phyloP scores from a whole-genome alignment of 805 yeast species.

The Candida dajiaensis region DNA sequence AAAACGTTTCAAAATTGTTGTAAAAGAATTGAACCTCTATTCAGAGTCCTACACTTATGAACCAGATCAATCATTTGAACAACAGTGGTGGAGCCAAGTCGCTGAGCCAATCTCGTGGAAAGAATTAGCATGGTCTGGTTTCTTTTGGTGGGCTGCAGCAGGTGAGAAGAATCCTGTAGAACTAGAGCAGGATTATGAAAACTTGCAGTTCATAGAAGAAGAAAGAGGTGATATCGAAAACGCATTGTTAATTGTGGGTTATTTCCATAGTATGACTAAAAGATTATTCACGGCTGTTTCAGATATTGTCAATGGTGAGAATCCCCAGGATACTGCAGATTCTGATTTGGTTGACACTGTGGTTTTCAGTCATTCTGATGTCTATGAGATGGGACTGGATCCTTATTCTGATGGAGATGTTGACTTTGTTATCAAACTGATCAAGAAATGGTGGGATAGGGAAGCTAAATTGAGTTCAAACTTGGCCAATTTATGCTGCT shows the following conservation, averaged over 20 bases:
- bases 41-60: not conserved
- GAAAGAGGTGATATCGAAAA: conserved; percentile 19
- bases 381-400: conserved; percentile 54
- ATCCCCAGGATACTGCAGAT: conserved; percentile 7
- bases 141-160: conserved; percentile 86
- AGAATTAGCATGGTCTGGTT: conserved; percentile 60
- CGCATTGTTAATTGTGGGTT: conserved; percentile 36
- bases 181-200: conserved; percentile 36
- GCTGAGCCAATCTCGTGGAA: conserved; percentile 49
- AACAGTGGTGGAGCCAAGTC: conserved; percentile 39
- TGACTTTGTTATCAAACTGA: conserved; percentile 37
- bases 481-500: conserved; percentile 30
- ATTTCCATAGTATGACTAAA: conserved; percentile 44
- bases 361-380: conserved; percentile 38
- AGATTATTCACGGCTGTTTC: conserved; percentile 34
- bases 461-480: conserved; percentile 36
- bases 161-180: conserved; percentile 48
- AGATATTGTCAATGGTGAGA: conserved; percentile 30
- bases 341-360: conserved; percentile 4
- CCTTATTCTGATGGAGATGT: conserved; percentile 43
- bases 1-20: conserved; percentile 27
- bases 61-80: conserved; percentile 9
- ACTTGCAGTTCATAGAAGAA: conserved; percentile 16
- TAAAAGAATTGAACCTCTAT: conserved; percentile 15
- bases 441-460: conserved; percentile 42